Percentiles rank a stretch among this genome's conserved stretches.
These are phyloP conservation scores for Pseudomicrostroma phylloplanum DNA, from an alignment of 1,284 basidiomycete genomes.

Conservation along the genomic window DNA sequence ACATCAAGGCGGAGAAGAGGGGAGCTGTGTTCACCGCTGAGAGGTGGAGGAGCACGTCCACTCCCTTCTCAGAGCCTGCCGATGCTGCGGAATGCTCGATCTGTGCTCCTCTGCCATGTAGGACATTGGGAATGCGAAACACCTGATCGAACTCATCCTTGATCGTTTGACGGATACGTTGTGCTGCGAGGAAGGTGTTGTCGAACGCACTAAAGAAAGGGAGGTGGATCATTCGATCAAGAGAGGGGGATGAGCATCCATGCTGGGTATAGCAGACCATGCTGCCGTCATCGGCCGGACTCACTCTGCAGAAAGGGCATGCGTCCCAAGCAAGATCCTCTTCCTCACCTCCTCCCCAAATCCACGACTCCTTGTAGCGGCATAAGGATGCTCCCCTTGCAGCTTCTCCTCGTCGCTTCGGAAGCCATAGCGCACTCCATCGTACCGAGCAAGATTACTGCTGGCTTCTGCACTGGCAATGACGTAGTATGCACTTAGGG, in stretches of 20 bases:
- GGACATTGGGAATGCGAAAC: conserved; percentile 61
- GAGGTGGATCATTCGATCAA: not conserved
- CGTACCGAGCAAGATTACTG: conserved; percentile 84
- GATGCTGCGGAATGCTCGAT: conserved; percentile 34
- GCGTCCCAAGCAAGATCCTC: conserved; percentile 83
- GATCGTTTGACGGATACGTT: conserved; percentile 67
- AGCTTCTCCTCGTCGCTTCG: not conserved
- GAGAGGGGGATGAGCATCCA: not conserved
- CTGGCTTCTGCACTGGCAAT: conserved; percentile 89
- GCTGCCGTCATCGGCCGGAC: not conserved
- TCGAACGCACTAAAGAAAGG: conserved; percentile 68
- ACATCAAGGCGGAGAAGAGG: conserved; percentile 13
- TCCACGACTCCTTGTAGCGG: conserved; percentile 44
- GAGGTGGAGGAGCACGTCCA: conserved; percentile 77
- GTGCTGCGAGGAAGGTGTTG: conserved; percentile 91
- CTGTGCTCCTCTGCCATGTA: conserved; percentile 23
- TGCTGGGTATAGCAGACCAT: not conserved
- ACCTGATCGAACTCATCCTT: conserved; percentile 67
- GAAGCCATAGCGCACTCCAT: conserved; percentile 66
- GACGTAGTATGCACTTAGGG: conserved; percentile 89
- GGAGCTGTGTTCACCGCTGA: conserved; percentile 40
- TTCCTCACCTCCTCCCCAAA: conserved; percentile 83
- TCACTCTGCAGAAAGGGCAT: conserved; percentile 68
- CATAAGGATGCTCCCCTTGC: conserved; percentile 54
- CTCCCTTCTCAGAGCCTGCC: conserved; percentile 50